These are phyloP conservation scores for Beta vulgaris DNA, from an alignment of 148 eudicot genomes.

Conservation along the genomic window DNA sequence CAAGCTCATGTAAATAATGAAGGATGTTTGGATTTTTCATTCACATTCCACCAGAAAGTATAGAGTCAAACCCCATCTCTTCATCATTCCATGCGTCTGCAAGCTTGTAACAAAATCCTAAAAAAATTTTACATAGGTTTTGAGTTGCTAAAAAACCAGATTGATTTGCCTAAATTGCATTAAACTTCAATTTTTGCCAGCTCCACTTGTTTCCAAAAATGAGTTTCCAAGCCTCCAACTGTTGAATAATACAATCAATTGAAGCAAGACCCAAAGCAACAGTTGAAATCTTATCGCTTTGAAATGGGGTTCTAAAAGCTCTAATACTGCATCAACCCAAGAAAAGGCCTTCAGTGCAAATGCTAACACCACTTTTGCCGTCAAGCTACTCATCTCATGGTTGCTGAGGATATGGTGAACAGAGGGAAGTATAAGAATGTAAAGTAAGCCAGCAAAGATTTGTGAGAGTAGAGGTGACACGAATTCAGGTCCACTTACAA, in stretches of 20 bases:
- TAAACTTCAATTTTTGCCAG: background rate
- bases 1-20: background rate
- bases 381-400: background rate
- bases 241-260: background rate
- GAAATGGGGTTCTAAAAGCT: no score
- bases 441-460: background rate
- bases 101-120: background rate
- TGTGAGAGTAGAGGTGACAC: no score
- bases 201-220: background rate
- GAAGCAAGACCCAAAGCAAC: background rate
- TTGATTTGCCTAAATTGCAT: background rate
- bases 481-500: no score
- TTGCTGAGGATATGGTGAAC: background rate
- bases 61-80: background rate
- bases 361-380: background rate
- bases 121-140: background rate
- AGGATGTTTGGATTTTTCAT: background rate
- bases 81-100: background rate
- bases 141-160: background rate
- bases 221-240: background rate
- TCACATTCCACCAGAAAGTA: background rate
- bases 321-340: background rate
- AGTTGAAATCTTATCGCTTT: background rate
- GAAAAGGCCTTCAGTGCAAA: background rate
- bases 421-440: background rate